These are phyloP conservation scores for Apium graveolens DNA, from an alignment of 129 eudicot species.

Conservation along the genomic window DNA sequence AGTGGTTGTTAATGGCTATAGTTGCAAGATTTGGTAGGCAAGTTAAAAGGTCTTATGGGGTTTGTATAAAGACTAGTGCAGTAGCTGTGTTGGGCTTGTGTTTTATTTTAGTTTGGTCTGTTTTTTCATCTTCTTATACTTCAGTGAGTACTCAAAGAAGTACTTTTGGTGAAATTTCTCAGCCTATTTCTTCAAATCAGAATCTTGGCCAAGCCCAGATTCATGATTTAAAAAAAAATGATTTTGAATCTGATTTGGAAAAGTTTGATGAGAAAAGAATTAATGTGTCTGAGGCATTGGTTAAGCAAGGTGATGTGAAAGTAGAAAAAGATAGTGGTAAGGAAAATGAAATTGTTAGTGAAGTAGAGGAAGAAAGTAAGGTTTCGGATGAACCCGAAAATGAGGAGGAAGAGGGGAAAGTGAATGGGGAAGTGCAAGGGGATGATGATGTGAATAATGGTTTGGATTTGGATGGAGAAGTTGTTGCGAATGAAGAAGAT, in stretches of 20 bases:
- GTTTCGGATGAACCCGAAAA: constrained; percentile 26
- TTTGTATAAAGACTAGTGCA: constrained; percentile 58
- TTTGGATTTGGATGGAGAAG: constrained; percentile 35
- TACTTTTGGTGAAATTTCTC: constrained; percentile 79
- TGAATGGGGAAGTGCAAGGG: constrained; percentile 24
- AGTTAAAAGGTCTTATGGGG: constrained; percentile 67
- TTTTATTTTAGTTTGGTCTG: constrained; percentile 77
- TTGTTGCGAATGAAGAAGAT: constrained; percentile 27
- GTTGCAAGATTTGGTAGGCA: constrained; percentile 61
- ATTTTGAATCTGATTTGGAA: constrained; percentile 21
- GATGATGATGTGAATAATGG: constrained; percentile 37
- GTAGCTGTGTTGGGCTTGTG: constrained; percentile 76
- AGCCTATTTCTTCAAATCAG: constrained; percentile 39
- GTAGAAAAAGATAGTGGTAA: not conserved
- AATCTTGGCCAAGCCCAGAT: constrained; percentile 17
- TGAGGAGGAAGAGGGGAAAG: constrained; percentile 21
- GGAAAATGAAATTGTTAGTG: constrained; percentile 15
- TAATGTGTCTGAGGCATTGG: constrained; percentile 41
- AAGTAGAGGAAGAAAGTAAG: constrained; percentile 29
- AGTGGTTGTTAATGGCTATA: constrained; percentile 35
- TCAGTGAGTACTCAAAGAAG: constrained; percentile 70
- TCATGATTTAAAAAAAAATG: constrained; percentile 14
- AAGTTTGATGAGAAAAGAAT: constrained; percentile 33
- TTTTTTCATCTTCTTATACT: constrained; percentile 65
- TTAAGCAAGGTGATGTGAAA: constrained; percentile 6